A percentile compares a stretch with the other conserved stretches of the same genome.
Conservation (phyloP, 768 basidiomycete genomes). For the Lactarius sp. region DNA sequence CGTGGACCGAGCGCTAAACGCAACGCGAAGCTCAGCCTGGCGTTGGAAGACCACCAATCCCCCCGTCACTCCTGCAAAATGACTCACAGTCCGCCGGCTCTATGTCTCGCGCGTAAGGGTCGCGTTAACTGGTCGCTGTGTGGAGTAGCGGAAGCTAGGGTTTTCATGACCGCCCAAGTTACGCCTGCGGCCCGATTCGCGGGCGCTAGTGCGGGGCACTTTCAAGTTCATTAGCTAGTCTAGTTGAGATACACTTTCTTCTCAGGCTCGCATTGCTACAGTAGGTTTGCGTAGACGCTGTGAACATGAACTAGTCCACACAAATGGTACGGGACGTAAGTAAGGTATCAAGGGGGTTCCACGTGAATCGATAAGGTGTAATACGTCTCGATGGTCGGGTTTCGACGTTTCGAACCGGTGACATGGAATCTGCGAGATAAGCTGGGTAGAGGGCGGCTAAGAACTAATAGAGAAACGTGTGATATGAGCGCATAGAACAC, state of each 20-base stretch:
- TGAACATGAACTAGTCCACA: not conserved
- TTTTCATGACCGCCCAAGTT: conserved; percentile 12
- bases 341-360: not conserved
- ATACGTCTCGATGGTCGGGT: not conserved
- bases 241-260: not conserved
- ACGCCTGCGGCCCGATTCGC: not conserved
- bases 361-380: not conserved
- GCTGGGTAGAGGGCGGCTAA: not conserved
- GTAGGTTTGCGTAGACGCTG: not conserved
- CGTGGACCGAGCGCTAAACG: too few relatives aligned
- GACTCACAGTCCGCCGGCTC: not conserved
- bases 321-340: not conserved
- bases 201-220: not conserved
- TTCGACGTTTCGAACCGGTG: not conserved
- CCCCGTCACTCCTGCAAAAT: not conserved
- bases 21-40: not conserved
- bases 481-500: not conserved
- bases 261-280: not conserved
- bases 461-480: not conserved
- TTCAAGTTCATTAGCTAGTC: not conserved
- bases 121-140: not conserved
- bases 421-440: not conserved
- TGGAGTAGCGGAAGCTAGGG: not conserved
- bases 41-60: not conserved
- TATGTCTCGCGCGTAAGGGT: not conserved